phyloP scores from a whole-genome alignment of 2,329 filamentous ascomycete genomes.

The Proliferodiscus dingleyae region DNA sequence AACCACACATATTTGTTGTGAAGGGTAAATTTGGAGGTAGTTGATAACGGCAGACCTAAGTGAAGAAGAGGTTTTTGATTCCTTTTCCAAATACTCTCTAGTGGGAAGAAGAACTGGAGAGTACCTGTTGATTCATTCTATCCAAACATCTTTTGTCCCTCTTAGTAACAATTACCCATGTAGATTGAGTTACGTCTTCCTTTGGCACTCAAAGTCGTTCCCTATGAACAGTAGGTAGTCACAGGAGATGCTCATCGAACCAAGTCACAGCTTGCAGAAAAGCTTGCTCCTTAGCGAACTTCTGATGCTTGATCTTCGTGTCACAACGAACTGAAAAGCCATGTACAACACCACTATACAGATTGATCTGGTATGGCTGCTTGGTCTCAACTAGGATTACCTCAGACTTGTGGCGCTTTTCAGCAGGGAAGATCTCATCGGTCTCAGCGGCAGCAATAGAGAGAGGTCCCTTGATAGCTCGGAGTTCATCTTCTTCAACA shows the following conservation, averaged over 20 bases:
- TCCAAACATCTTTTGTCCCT: too few relatives aligned
- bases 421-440: conserved; percentile 59
- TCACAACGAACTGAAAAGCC: conserved; percentile 70
- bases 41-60: too few relatives aligned
- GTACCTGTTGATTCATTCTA: too few relatives aligned
- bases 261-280: conserved; percentile 73
- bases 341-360: conserved; percentile 67
- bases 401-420: conserved; percentile 62
- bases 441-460: conserved; percentile 55
- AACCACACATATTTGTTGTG: too few relatives aligned
- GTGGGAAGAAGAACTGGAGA: too few relatives aligned
- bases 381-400: conserved; percentile 53
- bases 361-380: conserved; percentile 61
- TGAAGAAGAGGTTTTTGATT: too few relatives aligned
- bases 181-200: too few relatives aligned
- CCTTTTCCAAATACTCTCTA: too few relatives aligned
- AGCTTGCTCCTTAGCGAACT: conserved; percentile 75
- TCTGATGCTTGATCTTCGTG: conserved; percentile 47
- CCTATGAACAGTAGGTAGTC: conserved; percentile 7
- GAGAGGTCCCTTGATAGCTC: conserved; percentile 60
- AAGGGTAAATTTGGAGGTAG: too few relatives aligned
- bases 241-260: conserved; percentile 60
- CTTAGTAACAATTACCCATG: too few relatives aligned
- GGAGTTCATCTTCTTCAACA: conserved; percentile 61
- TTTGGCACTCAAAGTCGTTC: neutral